phyloP scores from a whole-genome alignment of 306 rosid species.

The Cucurbita ficifolia region DNA sequence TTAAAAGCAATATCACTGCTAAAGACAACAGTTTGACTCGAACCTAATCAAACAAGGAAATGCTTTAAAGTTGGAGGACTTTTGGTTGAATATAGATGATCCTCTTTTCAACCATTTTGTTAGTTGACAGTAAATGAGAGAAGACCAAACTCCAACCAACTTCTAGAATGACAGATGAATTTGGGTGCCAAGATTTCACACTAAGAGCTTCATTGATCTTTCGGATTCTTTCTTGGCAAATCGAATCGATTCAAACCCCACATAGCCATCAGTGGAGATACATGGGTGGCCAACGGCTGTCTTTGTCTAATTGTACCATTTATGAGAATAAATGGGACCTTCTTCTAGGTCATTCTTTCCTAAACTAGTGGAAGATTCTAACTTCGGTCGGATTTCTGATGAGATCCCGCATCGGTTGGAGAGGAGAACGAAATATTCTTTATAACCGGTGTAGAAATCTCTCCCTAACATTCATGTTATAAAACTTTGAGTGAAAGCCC shows the following conservation, averaged over 20 bases:
- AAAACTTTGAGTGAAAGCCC: no score
- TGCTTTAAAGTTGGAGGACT: background rate
- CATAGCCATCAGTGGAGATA: background rate
- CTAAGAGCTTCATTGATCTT: background rate
- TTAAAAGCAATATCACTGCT: background rate
- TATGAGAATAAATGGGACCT: background rate
- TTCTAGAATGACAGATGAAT: background rate
- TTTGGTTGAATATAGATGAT: background rate
- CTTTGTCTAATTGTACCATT: background rate
- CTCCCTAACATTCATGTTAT: no score
- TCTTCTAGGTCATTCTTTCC: background rate
- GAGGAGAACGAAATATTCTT: no score
- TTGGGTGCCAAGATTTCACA: background rate
- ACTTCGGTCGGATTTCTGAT: background rate
- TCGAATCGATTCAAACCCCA: background rate
- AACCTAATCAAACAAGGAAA: background rate
- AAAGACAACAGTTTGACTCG: background rate
- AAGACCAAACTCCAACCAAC: background rate
- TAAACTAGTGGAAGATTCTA: background rate
- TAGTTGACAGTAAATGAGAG: background rate
- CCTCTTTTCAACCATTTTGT: background rate
- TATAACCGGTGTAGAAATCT: no score
- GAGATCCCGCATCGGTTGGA: background rate
- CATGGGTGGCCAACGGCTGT: background rate
- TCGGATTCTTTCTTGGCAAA: background rate